Conservation (phyloP, 2,329 filamentous ascomycete species). For the Aureobasidium zeae region DNA sequence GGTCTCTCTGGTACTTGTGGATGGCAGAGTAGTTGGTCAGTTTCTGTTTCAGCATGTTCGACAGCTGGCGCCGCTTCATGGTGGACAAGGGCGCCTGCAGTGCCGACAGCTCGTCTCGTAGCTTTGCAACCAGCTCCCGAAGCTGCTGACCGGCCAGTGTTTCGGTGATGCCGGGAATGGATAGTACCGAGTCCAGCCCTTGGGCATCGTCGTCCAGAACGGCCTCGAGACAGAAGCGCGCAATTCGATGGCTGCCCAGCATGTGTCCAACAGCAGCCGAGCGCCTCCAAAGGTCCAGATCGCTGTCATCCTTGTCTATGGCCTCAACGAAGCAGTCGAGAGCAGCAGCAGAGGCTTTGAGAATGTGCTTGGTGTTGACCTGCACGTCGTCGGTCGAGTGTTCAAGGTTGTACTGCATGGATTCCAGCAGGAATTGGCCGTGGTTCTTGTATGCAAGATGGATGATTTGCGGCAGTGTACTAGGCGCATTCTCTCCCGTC, state of each 20-base stretch:
- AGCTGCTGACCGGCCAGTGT: slow-evolving; percentile 45
- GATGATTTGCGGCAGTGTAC: slow-evolving; percentile 76
- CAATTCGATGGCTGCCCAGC: slow-evolving; percentile 49
- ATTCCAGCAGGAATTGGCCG: slow-evolving; percentile 83
- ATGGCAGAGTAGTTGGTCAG: slow-evolving; percentile 46
- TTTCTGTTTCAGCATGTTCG: slow-evolving; percentile 43
- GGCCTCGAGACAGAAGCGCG: slow-evolving; percentile 54
- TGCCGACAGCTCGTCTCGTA: slow-evolving; percentile 49
- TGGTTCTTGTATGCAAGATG: slow-evolving; percentile 94
- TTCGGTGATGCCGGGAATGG: slow-evolving; percentile 51
- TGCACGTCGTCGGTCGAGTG: slow-evolving; percentile 23
- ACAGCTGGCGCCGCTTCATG: slow-evolving; percentile 42
- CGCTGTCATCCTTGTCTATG: slow-evolving; percentile 55
- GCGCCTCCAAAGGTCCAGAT: slow-evolving; percentile 55
- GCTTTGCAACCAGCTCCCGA: slow-evolving; percentile 37
- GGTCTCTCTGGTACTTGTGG: slow-evolving; percentile 20
- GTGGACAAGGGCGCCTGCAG: slow-evolving; percentile 42
- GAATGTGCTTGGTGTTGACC: slow-evolving; percentile 20
- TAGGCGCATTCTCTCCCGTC: slow-evolving; percentile 58
- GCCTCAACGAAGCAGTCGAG: slow-evolving; percentile 51
- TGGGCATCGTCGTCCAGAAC: slow-evolving; percentile 54
- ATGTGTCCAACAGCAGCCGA: slow-evolving; percentile 49
- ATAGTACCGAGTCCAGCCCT: slow-evolving; percentile 43
- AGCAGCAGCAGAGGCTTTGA: slow-evolving; percentile 33
- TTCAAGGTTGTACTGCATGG: slow-evolving; percentile 42